Evolutionary conservation across 176 grass and related monocot genomes (phyloP), one percentile per base, ranked within the genome.

Genomic region (Areca catechu): DNA sequence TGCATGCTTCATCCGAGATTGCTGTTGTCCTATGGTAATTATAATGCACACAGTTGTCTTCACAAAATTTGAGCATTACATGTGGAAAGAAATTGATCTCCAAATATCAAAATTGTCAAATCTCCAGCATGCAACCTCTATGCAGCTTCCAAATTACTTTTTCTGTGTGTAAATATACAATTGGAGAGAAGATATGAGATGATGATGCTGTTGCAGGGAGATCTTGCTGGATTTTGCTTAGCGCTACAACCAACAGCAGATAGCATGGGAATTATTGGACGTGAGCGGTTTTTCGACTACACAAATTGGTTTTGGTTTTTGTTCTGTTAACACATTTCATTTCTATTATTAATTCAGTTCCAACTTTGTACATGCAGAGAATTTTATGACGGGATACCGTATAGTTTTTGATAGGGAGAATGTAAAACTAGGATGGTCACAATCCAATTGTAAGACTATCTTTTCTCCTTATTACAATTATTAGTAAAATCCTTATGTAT

Each of bases 341-440:
- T 37, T 19, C 34, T 43, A 3, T 43, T 43, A 43, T 1, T 43
- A 43, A 43, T 10, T 43, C 34, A 43, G 34, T 43, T 14, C 34
- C 34, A 43, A 60, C 20, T 69, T 23, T 56, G 3, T 74, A 22
- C 24, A 61, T 86, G 80, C 81, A 89, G 93, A 98, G 79, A 92
- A 98, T 77, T 92, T 98, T 62, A 65, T 98, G 76, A 86, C 80
- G 19, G 94, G 93, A 15, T 89, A 98, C 70, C 76, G 77, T 23
- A 69, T 92, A 10, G 84, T 89, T 15, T 98, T 89, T 29, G 81
- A 98, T 67, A 80, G 84, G 83, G 88, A 98, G 71, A 85, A 80
- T 60, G 70, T 89, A 77, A 93, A 86, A 53, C 60, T 98, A 50
- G 84, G 88, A 23, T 98, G 88, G 88, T 76, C 89, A 23, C 81